A percentile compares a stretch with the other conserved stretches of the same genome.
Conservation (phyloP, 495 filamentous ascomycete species). For the Tuber magnatum region DNA sequence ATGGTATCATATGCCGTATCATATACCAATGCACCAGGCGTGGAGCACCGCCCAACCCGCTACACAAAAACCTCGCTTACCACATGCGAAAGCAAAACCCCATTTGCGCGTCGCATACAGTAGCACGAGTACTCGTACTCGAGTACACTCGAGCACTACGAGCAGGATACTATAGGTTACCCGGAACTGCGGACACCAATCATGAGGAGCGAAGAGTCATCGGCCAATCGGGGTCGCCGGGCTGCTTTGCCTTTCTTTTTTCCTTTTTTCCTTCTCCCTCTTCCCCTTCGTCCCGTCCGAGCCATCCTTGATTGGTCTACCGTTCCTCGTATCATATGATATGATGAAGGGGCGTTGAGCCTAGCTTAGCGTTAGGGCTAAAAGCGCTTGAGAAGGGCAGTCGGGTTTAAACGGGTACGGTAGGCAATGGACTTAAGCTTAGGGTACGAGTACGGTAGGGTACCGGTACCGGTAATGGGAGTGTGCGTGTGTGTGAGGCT, state of each 20-base stretch:
- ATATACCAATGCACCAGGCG: neutral
- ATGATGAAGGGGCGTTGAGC: neutral
- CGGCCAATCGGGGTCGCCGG: neutral
- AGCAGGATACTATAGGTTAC: neutral
- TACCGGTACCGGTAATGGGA: no score
- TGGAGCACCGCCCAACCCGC: neutral
- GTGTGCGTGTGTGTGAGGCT: no score
- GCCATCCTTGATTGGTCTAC: slow-evolving; percentile 2
- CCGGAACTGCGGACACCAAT: neutral
- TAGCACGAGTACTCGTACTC: neutral
- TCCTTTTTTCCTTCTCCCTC: no score
- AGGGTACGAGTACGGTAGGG: no score
- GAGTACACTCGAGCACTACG: neutral
- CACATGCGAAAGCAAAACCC: neutral
- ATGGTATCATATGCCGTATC: no score
- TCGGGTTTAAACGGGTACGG: slow-evolving; percentile 1
- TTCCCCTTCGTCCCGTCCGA: neutral
- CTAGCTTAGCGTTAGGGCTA: neutral
- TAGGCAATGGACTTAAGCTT: neutral
- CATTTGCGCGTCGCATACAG: neutral
- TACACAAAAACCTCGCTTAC: neutral
- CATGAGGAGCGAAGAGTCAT: neutral
- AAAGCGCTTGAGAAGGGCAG: neutral
- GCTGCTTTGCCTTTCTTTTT: neutral
- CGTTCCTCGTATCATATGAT: no score